Evolutionary conservation across 768 basidiomycete species (phyloP).

Genomic region (Hygrophorus pudorinus): DNA sequence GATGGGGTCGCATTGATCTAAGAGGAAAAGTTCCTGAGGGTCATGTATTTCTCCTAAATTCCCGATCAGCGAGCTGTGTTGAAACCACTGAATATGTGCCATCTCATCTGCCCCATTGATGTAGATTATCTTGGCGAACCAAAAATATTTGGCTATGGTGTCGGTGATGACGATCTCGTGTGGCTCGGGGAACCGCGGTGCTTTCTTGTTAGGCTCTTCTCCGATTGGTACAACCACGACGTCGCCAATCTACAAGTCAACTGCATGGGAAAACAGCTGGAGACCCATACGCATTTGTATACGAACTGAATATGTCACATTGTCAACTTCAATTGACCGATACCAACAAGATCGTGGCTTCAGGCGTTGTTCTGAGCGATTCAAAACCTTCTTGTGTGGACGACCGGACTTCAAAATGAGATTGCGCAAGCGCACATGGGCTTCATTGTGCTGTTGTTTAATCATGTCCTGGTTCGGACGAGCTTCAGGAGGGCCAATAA

Average conservation of each 20-base stretch:
- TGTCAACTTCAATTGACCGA: conserved; percentile 32
- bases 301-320: conserved; percentile 31
- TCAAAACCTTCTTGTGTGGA: conserved; percentile 16
- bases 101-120: conserved; percentile 31
- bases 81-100: conserved; percentile 67
- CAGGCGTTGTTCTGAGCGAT: conserved; percentile 6
- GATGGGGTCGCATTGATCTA: conserved; percentile 40
- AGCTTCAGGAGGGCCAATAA: conserved; percentile 39
- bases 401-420: conserved; percentile 18
- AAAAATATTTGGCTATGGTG: conserved; percentile 50
- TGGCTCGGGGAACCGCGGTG: conserved; percentile 23
- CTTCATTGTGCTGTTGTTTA: conserved; percentile 17
- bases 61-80: conserved; percentile 56
- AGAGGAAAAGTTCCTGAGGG: conserved; percentile 57
- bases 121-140: conserved; percentile 60
- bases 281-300: conserved; percentile 5
- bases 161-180: neutral
- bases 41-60: conserved; percentile 45
- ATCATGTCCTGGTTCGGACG: conserved; percentile 17
- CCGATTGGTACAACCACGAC: conserved; percentile 43
- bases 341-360: conserved; percentile 23
- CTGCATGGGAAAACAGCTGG: neutral
- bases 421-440: conserved; percentile 17
- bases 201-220: conserved; percentile 16
- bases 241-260: conserved; percentile 45